These are phyloP conservation scores for Euphorbia schlechtendalii DNA, from an alignment of 441 rosid genomes.

Conservation along the genomic window DNA sequence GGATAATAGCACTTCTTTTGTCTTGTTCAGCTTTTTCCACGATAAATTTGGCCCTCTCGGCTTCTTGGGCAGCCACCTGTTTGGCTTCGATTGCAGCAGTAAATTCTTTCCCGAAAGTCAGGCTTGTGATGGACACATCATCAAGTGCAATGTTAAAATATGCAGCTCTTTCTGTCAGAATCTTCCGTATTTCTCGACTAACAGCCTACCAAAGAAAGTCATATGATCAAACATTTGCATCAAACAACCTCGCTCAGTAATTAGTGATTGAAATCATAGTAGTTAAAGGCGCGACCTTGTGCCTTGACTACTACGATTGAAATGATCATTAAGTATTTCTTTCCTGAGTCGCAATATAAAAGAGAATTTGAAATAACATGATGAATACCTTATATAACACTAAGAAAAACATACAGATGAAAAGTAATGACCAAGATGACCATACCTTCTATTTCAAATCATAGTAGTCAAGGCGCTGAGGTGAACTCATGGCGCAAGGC, in stretches of 20 bases:
- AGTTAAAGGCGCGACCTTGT: too few species aligned
- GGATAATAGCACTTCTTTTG: constrained; percentile 81
- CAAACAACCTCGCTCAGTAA: background rate
- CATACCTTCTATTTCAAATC: too few species aligned
- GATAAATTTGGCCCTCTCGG: constrained; percentile 79
- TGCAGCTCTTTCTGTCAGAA: constrained; percentile 71
- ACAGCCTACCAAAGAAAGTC: constrained; percentile 39
- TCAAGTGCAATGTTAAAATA: constrained; percentile 67
- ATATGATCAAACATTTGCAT: background rate
- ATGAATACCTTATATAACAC: background rate
- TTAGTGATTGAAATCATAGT: background rate
- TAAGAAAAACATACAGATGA: too few species aligned
- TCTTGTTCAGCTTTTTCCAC: constrained; percentile 93
- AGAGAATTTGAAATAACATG: background rate
- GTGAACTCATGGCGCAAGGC: too few species aligned
- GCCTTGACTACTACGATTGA: too few species aligned
- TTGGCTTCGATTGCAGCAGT: constrained; percentile 91
- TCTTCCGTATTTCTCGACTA: constrained; percentile 75
- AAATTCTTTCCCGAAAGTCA: constrained; percentile 89
- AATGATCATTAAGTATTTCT: background rate
- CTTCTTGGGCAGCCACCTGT: constrained; percentile 94
- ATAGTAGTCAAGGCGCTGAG: too few species aligned
- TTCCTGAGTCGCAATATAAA: background rate
- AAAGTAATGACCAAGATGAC: too few species aligned
- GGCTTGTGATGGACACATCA: constrained; percentile 83